These are phyloP conservation scores for Termitomyces heimii DNA, from an alignment of 768 basidiomycete genomes.

Conservation along the genomic window DNA sequence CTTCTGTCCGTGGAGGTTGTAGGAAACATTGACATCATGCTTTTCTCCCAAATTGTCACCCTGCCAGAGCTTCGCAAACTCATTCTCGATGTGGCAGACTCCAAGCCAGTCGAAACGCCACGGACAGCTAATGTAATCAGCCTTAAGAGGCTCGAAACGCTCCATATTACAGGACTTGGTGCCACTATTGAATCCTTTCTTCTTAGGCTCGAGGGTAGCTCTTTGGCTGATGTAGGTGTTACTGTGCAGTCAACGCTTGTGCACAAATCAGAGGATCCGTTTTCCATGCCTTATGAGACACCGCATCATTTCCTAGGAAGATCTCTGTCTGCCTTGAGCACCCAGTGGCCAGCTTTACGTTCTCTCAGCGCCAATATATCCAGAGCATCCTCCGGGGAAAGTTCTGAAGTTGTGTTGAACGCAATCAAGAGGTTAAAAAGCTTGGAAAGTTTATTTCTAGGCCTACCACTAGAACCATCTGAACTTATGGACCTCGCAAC, in stretches of 20 bases:
- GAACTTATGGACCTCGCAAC: not conserved
- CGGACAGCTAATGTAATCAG: not conserved
- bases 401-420: not conserved
- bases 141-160: not conserved
- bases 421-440: not conserved
- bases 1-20: not conserved
- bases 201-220: not conserved
- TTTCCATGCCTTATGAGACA: no score
- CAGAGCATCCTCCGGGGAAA: not conserved
- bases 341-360: not conserved
- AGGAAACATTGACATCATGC: not conserved
- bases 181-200: not conserved
- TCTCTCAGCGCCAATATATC: not conserved
- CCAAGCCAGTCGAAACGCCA: not conserved
- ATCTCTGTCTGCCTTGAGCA: no score
- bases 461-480: not conserved
- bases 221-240: not conserved
- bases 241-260: not conserved
- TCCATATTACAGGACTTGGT: not conserved
- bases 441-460: not conserved
- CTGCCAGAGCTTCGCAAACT: conserved; percentile 1
- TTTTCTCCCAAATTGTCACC: not conserved
- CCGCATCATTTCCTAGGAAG: no score
- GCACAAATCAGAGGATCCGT: no score
- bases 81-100: not conserved